phyloP scores from a whole-genome alignment of 768 basidiomycete genomes.

The Naganishia vaughanmartiniae region DNA sequence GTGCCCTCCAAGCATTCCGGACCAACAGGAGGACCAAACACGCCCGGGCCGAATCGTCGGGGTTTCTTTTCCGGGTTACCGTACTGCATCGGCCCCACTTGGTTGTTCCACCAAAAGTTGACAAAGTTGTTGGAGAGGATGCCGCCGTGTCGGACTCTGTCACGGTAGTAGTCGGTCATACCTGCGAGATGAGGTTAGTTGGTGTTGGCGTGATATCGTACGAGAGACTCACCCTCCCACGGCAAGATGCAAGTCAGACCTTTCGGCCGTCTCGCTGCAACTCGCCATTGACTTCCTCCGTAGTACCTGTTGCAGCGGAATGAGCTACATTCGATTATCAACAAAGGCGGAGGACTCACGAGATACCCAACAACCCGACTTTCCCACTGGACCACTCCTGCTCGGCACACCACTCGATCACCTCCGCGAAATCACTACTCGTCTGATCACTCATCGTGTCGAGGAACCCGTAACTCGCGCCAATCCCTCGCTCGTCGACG shows the following conservation, averaged over 20 bases:
- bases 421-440: slow-evolving; percentile 41
- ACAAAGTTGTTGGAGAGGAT: slow-evolving; percentile 37
- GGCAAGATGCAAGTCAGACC: slow-evolving; percentile 38
- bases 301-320: slow-evolving; percentile 29
- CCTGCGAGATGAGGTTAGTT: background rate
- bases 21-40: slow-evolving; percentile 25
- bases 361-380: slow-evolving; percentile 43
- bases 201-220: background rate
- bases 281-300: slow-evolving; percentile 41
- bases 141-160: slow-evolving; percentile 38
- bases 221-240: slow-evolving; percentile 35
- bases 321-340: background rate
- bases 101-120: slow-evolving; percentile 36
- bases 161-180: slow-evolving; percentile 38
- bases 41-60: slow-evolving; percentile 28
- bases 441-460: slow-evolving; percentile 41
- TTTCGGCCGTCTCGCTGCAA: slow-evolving; percentile 37
- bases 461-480: slow-evolving; percentile 37
- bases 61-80: slow-evolving; percentile 28
- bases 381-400: slow-evolving; percentile 42
- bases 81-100: slow-evolving; percentile 37
- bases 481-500: slow-evolving; percentile 44
- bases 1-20: slow-evolving; percentile 37
- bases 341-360: slow-evolving; percentile 20
- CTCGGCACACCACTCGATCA: slow-evolving; percentile 44